A percentile compares a stretch with the other conserved stretches of the same genome.
These are phyloP conservation scores for Colletotrichum tropicale DNA, from an alignment of 2,329 filamentous ascomycete species.

Conservation along the genomic window DNA sequence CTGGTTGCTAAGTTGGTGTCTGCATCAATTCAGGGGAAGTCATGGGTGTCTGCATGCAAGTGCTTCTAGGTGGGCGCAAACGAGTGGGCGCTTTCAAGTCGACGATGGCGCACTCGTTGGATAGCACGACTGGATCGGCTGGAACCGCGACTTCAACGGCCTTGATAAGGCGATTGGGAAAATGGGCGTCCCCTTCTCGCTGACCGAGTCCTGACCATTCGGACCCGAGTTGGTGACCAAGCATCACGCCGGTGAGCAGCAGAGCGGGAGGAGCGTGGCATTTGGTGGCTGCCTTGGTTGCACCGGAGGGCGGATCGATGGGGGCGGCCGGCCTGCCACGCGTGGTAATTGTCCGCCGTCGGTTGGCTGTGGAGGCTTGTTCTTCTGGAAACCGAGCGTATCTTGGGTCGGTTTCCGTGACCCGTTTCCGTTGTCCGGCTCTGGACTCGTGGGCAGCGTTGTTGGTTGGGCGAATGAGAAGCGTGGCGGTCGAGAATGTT, in stretches of 20 bases:
- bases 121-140: not conserved
- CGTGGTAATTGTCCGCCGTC: not conserved
- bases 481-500: not conserved
- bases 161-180: not conserved
- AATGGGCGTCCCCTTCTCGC: not conserved
- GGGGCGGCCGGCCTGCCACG: not conserved
- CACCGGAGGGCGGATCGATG: not conserved
- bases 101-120: not conserved
- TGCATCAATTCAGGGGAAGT: slow-evolving; percentile 11
- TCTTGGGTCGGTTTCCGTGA: not conserved
- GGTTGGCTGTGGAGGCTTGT: not conserved
- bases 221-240: not conserved
- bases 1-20: slow-evolving; percentile 6
- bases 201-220: not conserved
- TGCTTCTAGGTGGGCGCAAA: slow-evolving; percentile 12
- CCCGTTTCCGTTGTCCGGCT: not conserved
- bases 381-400: not conserved
- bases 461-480: not conserved
- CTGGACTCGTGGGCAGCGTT: not conserved
- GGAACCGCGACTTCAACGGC: not conserved
- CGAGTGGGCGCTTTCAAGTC: not conserved
- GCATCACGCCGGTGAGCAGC: not conserved
- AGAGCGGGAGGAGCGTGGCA: not conserved
- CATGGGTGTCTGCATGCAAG: slow-evolving; percentile 5
- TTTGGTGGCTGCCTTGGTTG: not conserved